Evolutionary conservation across 2,329 filamentous ascomycete genomes (phyloP).

Genomic region (Lithohypha guttulata): DNA sequence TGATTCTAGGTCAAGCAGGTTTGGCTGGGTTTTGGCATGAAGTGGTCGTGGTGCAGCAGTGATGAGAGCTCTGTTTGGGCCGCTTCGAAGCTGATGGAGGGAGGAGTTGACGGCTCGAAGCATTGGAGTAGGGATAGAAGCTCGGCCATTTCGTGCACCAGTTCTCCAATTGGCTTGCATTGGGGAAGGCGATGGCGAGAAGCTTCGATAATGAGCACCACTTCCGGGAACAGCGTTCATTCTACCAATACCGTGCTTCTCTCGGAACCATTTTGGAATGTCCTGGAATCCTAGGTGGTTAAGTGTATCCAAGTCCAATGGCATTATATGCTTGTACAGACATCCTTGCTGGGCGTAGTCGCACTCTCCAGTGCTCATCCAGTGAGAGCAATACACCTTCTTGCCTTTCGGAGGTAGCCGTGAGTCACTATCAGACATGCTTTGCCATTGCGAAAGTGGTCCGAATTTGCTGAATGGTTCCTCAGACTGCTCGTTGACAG

Average conservation of each 20-base stretch:
- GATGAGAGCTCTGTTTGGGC: neutral
- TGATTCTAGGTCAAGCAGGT: neutral
- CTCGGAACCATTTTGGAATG: conserved; percentile 47
- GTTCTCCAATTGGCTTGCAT: neutral
- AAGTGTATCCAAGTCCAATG: conserved; percentile 54
- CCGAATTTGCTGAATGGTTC: neutral
- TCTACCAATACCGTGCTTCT: conserved; percentile 31
- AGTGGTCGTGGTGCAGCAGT: neutral
- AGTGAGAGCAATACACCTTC: conserved; percentile 80
- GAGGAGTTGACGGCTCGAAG: neutral
- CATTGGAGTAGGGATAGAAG: neutral
- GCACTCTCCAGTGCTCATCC: conserved; percentile 77
- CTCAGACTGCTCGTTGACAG: neutral
- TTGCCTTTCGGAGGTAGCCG: conserved; percentile 33
- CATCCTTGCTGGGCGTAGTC: conserved; percentile 79
- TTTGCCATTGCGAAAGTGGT: conserved; percentile 2
- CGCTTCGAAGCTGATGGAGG: no score
- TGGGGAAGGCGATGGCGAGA: neutral
- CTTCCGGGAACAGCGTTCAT: conserved; percentile 18
- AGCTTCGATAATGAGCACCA: neutral
- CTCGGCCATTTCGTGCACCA: neutral
- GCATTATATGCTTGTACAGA: conserved; percentile 86
- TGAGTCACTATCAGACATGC: conserved; percentile 13
- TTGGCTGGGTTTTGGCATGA: neutral
- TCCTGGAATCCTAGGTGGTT: conserved; percentile 55